These are phyloP conservation scores for Dactylorhiza incarnata DNA, from an alignment of 106 monocot species.

Conservation along the genomic window DNA sequence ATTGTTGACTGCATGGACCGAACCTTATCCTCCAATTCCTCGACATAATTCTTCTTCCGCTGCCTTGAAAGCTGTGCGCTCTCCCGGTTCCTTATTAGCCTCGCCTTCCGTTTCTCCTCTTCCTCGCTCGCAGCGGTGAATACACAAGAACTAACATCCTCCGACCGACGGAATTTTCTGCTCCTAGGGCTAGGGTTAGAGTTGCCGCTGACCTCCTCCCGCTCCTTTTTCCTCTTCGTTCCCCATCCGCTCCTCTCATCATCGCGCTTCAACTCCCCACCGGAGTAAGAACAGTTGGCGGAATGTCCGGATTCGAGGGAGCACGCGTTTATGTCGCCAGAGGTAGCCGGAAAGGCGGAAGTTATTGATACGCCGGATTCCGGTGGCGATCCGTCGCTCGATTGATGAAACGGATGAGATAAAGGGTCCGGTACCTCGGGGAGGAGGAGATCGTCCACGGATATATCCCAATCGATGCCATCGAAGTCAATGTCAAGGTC, in stretches of 20 bases:
- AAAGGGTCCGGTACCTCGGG: constrained; percentile 5
- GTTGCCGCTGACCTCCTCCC: neutral
- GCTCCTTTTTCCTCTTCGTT: constrained; percentile 36
- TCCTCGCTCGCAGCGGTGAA: constrained; percentile 20
- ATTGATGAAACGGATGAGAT: neutral
- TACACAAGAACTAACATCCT: constrained; percentile 12
- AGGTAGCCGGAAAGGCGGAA: constrained; percentile 2
- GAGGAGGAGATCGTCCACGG: constrained; percentile 46
- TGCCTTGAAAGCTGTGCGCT: constrained; percentile 78
- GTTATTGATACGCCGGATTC: neutral
- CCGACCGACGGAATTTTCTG: constrained; percentile 15
- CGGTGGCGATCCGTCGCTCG: neutral
- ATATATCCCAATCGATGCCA: constrained; percentile 30
- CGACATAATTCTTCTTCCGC: constrained; percentile 71
- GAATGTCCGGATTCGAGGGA: constrained; percentile 24
- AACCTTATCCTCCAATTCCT: constrained; percentile 69
- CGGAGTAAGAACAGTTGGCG: constrained; percentile 23
- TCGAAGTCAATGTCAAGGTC: constrained; percentile 17
- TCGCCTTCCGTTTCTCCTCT: constrained; percentile 33
- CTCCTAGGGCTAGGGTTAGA: constrained; percentile 20
- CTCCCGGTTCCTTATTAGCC: constrained; percentile 63
- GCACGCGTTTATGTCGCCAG: constrained; percentile 7
- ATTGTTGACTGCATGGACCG: constrained; percentile 49
- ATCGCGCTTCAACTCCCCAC: constrained; percentile 16
- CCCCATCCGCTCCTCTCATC: constrained; percentile 10